Evolutionary conservation across 371 early-diverging fungal species (phyloP).

Genomic region (Sporodiniella umbellata): DNA sequence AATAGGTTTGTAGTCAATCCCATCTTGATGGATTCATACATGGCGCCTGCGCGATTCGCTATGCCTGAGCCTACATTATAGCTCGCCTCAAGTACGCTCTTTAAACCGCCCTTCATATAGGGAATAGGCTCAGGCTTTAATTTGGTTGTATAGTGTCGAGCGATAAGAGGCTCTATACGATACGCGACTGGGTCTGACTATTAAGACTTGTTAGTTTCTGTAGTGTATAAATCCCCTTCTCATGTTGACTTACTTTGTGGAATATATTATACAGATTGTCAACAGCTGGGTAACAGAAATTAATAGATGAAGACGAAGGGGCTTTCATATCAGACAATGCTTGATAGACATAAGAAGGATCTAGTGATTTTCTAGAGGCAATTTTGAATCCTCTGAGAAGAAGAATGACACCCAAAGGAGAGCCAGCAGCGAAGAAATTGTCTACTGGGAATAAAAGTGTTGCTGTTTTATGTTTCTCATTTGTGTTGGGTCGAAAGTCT

Average conservation of each 20-base stretch:
- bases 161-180: conserved; percentile 59
- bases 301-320: conserved; percentile 19
- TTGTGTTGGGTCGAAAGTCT: conserved; percentile 8
- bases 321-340: conserved; percentile 28
- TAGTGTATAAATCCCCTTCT: conserved; percentile 12
- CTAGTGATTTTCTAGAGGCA: conserved; percentile 43
- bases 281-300: conserved; percentile 55
- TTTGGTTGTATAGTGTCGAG: conserved; percentile 27
- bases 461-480: conserved; percentile 5
- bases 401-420: conserved; percentile 75
- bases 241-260: conserved; percentile 52
- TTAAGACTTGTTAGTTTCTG: not conserved
- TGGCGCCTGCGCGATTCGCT: conserved; percentile 68
- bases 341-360: conserved; percentile 1
- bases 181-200: conserved; percentile 51
- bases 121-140: conserved; percentile 56
- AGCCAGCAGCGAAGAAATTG: conserved; percentile 71
- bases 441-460: conserved; percentile 46
- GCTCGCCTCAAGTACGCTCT: conserved; percentile 50
- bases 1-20: conserved; percentile 57
- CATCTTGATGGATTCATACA: conserved; percentile 61
- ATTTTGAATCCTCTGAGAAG: conserved; percentile 66
- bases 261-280: conserved; percentile 78
- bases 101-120: conserved; percentile 70
- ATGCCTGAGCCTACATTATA: conserved; percentile 61